Conservation (phyloP, 2,329 filamentous ascomycete species). For the Diaporthe citri region DNA sequence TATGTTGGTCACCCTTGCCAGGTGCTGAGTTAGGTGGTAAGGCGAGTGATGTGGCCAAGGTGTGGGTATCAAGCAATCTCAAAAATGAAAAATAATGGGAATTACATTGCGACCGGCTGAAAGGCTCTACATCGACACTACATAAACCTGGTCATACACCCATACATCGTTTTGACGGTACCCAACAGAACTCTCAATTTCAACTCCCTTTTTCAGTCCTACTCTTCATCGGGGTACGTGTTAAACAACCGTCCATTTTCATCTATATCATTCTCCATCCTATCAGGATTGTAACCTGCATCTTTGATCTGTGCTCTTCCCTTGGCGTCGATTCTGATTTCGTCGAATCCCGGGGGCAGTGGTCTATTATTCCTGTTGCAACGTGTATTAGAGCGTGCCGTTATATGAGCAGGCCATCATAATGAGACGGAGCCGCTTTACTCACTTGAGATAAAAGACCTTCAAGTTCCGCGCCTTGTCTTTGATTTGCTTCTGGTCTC, state of each 20-base stretch:
- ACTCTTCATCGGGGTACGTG: not conserved
- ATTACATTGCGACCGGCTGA: not conserved
- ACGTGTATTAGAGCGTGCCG: not conserved
- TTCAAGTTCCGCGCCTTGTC: not conserved
- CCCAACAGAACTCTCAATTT: not conserved
- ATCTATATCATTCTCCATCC: not conserved
- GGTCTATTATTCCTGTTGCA: not conserved
- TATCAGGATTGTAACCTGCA: not conserved
- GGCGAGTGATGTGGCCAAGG: not conserved
- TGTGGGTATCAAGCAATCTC: not conserved
- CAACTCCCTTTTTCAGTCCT: not conserved
- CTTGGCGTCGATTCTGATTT: not conserved
- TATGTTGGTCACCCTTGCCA: too few relatives aligned
- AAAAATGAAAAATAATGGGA: not conserved
- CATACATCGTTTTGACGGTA: not conserved
- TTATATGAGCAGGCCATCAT: too few relatives aligned
- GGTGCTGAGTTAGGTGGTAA: too few relatives aligned
- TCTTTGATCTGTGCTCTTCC: not conserved
- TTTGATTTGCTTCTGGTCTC: not conserved
- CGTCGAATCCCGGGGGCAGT: not conserved
- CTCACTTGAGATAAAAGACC: not conserved
- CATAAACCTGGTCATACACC: not conserved
- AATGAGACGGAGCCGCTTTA: not conserved
- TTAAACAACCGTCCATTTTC: not conserved
- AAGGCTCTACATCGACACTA: not conserved